Evolutionary conservation across 1,284 basidiomycete genomes (phyloP), one percentile per base, ranked within the genome.

Genomic region (Xerocomus subilludens): DNA sequence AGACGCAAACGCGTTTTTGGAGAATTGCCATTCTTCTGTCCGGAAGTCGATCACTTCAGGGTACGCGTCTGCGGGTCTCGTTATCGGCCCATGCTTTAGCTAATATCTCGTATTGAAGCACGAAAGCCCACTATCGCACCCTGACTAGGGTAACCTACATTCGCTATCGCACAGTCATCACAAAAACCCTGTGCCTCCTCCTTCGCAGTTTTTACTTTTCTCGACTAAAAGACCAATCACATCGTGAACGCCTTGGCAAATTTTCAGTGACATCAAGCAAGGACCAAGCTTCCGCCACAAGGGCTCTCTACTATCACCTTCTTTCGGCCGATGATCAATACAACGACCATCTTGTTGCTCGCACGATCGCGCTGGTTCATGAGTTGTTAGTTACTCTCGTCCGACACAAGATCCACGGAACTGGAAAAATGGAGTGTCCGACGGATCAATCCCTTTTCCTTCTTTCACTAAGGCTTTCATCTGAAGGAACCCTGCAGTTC

Each of bases 1-100:
- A 51, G 67, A 74, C 33, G 42, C 74, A 36, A 74, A 75, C 3
- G 2, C 33, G 13, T 75, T 74, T 23, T 68, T 75, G 33, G 59
- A 74, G 2, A 27, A 21, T 30, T 74, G 72, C 16, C 74, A 75
- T 42, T 64, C 53, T 1, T 75, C 72, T 11, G 36, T 75, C 2
- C 10, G 47, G 21, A 74, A 38, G 11, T 63, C 67, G 2, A 45
- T 74, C 25, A 74, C 71, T 16, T 59, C 35, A 23, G 58, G 58
- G 64, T 67, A 5, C 66, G 70, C 38, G 10, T 38, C 9, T 42
- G 27, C 23, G n/a, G 4, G 27, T 18, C n/a, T 45, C 51, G 30
- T 18, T 21, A 7, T 18, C 16, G 36, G 20, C 33, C 18, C 16
- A 25, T 49, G 13, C 9, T 4, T 49, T n/a, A 36, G 47, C 35